Evolutionary conservation across 805 yeast genomes (phyloP), one percentile per base, ranked within the genome.

Genomic region (Komagataella pseudopastoris): DNA sequence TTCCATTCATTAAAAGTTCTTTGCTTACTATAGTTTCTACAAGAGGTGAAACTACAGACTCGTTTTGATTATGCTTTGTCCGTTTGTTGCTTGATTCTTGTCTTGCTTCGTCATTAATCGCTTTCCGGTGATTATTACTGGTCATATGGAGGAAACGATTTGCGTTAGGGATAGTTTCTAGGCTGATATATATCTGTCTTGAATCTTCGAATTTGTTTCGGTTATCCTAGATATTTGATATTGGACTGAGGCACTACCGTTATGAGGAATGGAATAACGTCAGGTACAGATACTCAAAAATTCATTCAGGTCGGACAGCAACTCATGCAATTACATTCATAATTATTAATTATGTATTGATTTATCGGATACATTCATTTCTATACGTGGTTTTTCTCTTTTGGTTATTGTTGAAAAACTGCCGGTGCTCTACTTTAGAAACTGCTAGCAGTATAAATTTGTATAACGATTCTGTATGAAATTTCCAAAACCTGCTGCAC

Each of bases 71-170:
- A 8, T 48, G 59, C 6, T 61, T 64, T 51, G 61, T 68, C 49
- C 66, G 66, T 45, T 62, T 68, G 3, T 55, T 66, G 12, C 60
- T 68, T 5, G 61, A 60, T 8, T 61, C 63, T 5, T 60, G 60
- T 6, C 56, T 56, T 0, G 51, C 56, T 6, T 53, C 62, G 6
- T 54, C 58, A 7, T 54, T 59, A 17, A 54, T 60, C 6, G 53
- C 62, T 14, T 60, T 60, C 4, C 59, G 62, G 3, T 30, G 10
- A 12, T 12, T 30, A 14, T 30, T 14, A 30, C 39, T 30, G 14
- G 39, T 30, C 39, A 30, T 30, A 30, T 30, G 39, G 10, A n/a
- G 10, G 14, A 30, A 30, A 30, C 39, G 14, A 10, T 8, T 30
- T 20, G 3, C 2, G 4, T 20, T 20, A 20, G 20, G 20, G 20